Conservation (phyloP, 176 grass and related monocot genomes). For the Miscanthus lutarioriparius region DNA sequence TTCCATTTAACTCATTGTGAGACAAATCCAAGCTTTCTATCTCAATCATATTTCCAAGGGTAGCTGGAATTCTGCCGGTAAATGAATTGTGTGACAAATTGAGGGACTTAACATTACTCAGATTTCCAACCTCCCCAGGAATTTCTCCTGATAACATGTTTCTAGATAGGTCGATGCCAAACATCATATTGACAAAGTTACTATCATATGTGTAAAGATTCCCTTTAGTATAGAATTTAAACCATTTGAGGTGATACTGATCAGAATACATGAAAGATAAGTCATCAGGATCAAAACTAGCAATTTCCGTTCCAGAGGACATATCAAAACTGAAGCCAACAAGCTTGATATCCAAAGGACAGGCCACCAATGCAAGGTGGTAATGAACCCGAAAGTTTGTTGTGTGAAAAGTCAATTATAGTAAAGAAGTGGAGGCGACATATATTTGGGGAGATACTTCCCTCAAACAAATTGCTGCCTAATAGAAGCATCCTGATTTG, state of each 20-base stretch:
- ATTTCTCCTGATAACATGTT: constrained; percentile 27
- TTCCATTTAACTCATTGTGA: constrained; percentile 14
- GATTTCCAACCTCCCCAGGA: constrained; percentile 26
- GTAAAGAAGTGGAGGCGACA: not conserved
- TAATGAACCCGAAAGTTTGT: constrained; percentile 18
- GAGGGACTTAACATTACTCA: not conserved
- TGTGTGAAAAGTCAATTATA: constrained; percentile 25
- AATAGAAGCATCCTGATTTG: not conserved
- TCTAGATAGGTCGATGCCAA: constrained; percentile 25
- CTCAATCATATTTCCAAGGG: not conserved
- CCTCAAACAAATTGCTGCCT: constrained; percentile 16
- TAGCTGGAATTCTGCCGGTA: not conserved
- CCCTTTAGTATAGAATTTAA: no score
- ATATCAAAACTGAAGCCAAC: no score
- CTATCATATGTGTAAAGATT: not conserved
- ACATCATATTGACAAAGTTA: not conserved
- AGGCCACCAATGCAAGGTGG: constrained; percentile 32
- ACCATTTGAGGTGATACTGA: no score
- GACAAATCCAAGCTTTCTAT: constrained; percentile 43
- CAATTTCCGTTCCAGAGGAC: no score
- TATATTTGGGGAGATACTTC: not conserved
- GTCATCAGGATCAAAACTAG: no score
- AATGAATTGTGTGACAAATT: constrained; percentile 36
- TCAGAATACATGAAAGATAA: no score
- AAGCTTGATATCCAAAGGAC: not conserved